Evolutionary conservation across 164 flowering plant species (phyloP), one percentile per base, ranked within the genome.

Genomic region (Magnolia changhungtana): DNA sequence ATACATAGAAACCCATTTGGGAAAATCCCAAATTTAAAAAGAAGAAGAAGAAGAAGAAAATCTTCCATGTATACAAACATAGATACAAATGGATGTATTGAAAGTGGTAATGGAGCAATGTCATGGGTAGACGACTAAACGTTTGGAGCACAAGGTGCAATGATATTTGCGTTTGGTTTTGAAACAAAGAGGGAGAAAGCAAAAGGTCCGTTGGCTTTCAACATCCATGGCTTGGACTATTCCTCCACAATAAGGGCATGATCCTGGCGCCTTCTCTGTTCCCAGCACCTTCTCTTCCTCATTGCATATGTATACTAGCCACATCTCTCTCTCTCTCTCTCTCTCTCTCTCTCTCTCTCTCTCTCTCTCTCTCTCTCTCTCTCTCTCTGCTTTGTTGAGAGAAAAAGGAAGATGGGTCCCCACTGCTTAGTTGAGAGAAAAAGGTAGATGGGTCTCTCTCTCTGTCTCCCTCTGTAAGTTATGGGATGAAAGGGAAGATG

Each of bases 181-280:
- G 78, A 81, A 83, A 74, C 71, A 82, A 21, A 91, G 69, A 21
- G 97, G 96, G 51, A 93, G 31, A 64, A 88, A 93, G 72, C 96
- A 91, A 52, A 91, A 81, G 71, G 90, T 80, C 93, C 93, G 88
- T 75, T 83, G 76, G 45, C 78, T 87, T 85, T 90, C 86, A 4
- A 90, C 85, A 59, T 91, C 98, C 85, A 85, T 66, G 7, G 92
- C 89, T 68, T 88, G 86, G 0, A 93, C 80, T 86, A 74, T 78
- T 4, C 97, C 95, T 31, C 96, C 97, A 73, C 96, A 90, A 81
- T 82, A 90, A 0, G 97, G 95, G 76, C 97, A 92, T 7, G 86
- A 80, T 10, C 96, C 96, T 5, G 90, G 88, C 7, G 96, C 97
- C 55, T 78, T 61, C 23, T 89, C 88, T 75, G 89, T 82, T 5